These are phyloP conservation scores for Aspergillus homomorphus DNA, from an alignment of 495 filamentous ascomycete genomes.

Conservation along the genomic window DNA sequence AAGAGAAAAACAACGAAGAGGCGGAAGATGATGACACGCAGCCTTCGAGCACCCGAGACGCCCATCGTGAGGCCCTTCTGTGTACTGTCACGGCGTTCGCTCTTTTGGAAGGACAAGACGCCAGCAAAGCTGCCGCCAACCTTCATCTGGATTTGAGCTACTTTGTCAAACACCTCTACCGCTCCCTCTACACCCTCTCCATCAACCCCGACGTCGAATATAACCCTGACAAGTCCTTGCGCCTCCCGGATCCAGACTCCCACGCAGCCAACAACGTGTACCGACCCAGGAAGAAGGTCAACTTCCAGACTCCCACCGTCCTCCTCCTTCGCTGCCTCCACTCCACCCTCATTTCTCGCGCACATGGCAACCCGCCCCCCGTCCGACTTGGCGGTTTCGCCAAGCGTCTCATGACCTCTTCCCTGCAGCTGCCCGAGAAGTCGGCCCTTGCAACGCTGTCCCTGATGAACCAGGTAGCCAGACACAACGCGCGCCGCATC, in stretches of 20 bases:
- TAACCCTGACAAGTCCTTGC: constrained; percentile 70
- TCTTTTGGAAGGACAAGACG: constrained; percentile 84
- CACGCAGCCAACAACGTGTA: constrained; percentile 19
- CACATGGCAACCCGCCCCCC: constrained; percentile 61
- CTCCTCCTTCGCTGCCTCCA: constrained; percentile 83
- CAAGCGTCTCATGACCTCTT: constrained; percentile 81
- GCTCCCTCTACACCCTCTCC: constrained; percentile 69
- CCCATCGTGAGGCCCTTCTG: constrained; percentile 82
- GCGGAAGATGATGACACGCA: constrained; percentile 43
- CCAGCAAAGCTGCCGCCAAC: constrained; percentile 55
- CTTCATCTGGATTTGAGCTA: constrained; percentile 88
- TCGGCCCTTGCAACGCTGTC: constrained; percentile 72
- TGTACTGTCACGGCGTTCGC: constrained; percentile 95
- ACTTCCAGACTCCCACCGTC: constrained; percentile 88
- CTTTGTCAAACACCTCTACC: constrained; percentile 92
- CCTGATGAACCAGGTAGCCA: constrained; percentile 69
- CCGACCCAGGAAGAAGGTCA: constrained; percentile 63
- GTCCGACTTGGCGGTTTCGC: constrained; percentile 82
- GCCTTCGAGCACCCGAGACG: constrained; percentile 50
- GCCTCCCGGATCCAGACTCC: constrained; percentile 70
- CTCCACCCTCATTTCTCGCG: constrained; percentile 57
- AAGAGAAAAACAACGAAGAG: constrained; percentile 46
- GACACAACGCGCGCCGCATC: constrained; percentile 67
- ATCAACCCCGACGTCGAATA: constrained; percentile 84
- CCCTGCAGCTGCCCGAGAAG: constrained; percentile 87